These are phyloP conservation scores for Sistotremastrum niveocremeum DNA, from an alignment of 768 basidiomycete species.

Conservation along the genomic window DNA sequence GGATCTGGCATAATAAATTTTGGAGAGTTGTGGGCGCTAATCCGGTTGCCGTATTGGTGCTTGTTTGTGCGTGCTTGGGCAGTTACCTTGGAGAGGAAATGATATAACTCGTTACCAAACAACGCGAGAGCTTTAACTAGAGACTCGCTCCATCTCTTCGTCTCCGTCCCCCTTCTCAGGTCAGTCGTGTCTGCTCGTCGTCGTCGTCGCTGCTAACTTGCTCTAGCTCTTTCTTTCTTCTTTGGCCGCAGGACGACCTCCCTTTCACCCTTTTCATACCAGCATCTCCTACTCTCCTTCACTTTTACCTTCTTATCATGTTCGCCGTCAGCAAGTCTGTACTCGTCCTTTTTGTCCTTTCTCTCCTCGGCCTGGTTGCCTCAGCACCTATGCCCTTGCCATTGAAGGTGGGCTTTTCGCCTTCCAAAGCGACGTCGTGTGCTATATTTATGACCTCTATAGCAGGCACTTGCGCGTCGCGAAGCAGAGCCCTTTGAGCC, in stretches of 20 bases:
- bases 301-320: constrained; percentile 24
- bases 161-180: no score
- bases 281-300: constrained; percentile 1
- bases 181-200: no score
- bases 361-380: constrained; percentile 31
- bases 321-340: constrained; percentile 26
- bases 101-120: no score
- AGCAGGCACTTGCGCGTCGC: constrained; percentile 12
- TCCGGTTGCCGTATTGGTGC: neutral
- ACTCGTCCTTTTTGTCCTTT: constrained; percentile 25
- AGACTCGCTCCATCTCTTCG: no score
- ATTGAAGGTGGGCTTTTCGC: constrained; percentile 18
- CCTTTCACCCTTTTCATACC: constrained; percentile 8
- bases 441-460: neutral
- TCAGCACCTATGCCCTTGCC: constrained; percentile 30
- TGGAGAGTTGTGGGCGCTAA: constrained; percentile 3
- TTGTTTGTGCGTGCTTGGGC: no score
- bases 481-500: constrained; percentile 22
- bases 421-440: constrained; percentile 9
- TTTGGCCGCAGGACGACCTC: constrained; percentile 6
- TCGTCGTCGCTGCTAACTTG: no score
- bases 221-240: constrained; percentile 3
- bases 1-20: constrained; percentile 51
- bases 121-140: no score
- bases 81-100: no score